Conservation (phyloP, 495 filamentous ascomycete genomes). For the Penicillium ochrochloron region DNA sequence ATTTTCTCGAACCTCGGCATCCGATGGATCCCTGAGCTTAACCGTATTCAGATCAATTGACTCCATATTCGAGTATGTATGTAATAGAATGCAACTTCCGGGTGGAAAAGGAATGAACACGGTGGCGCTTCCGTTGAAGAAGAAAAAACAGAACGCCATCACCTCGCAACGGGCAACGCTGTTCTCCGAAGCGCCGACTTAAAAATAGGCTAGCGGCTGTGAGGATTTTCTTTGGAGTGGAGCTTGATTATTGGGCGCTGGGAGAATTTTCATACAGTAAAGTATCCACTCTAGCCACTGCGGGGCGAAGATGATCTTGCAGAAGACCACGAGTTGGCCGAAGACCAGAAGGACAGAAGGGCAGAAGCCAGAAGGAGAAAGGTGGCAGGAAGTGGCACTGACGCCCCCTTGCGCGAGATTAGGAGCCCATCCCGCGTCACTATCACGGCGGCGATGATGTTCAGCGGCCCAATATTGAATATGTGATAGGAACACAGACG, state of each 20-base stretch:
- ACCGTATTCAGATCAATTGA: not conserved
- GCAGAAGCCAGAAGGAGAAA: too few relatives aligned
- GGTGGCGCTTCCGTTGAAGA: not conserved
- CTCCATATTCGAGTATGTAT: not conserved
- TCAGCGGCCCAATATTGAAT: conserved; percentile 9
- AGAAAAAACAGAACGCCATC: not conserved
- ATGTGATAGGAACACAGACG: conserved; percentile 12
- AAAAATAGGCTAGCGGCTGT: conserved; percentile 24
- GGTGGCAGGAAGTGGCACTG: conserved; percentile 3
- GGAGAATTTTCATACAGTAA: conserved; percentile 18
- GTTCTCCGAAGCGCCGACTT: conserved; percentile 12
- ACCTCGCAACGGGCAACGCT: not conserved
- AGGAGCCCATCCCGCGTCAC: not conserved
- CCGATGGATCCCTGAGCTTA: not conserved
- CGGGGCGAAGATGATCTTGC: conserved; percentile 39
- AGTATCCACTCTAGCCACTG: conserved; percentile 24
- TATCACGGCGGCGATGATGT: not conserved
- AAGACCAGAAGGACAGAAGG: not conserved
- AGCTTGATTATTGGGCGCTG: conserved; percentile 21
- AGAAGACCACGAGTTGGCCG: conserved; percentile 21
- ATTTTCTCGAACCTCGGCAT: conserved; percentile 5
- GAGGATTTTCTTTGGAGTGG: conserved; percentile 14
- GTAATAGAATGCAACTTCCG: not conserved
- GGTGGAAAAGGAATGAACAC: not conserved
- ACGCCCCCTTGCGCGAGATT: conserved; percentile 21